phyloP scores from a whole-genome alignment of 2,329 filamentous ascomycete genomes.

The Dryadomyces quercus-mongolicae region DNA sequence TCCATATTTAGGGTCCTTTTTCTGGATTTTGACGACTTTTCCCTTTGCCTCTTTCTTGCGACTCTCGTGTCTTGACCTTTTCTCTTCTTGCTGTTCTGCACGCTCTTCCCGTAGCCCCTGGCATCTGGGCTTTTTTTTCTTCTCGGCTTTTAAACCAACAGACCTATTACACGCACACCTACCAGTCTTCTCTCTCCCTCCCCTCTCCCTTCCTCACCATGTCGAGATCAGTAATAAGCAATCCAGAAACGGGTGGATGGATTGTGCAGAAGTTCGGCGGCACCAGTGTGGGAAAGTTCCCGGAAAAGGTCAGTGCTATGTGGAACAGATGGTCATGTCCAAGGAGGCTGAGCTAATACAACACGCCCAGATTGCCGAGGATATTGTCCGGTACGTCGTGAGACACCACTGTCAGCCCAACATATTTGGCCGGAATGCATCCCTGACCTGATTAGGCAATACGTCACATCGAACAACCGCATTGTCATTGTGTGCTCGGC shows the following conservation, averaged over 20 bases:
- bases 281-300: slow-evolving; percentile 45
- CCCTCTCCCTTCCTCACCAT: slow-evolving; percentile 1
- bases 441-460: slow-evolving; percentile 4
- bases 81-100: not conserved
- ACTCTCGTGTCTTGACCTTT: not conserved
- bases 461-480: slow-evolving; percentile 39
- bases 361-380: slow-evolving; percentile 24
- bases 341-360: not conserved
- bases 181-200: not conserved
- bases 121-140: not conserved
- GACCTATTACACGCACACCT: not conserved
- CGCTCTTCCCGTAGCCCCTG: not conserved
- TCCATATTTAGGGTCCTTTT: not conserved
- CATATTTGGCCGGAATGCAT: not conserved
- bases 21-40: not conserved
- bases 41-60: not conserved
- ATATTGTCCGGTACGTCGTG: slow-evolving; percentile 13
- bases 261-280: slow-evolving; percentile 51
- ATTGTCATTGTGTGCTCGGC: slow-evolving; percentile 94
- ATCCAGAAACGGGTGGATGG: slow-evolving; percentile 23
- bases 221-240: slow-evolving; percentile 8
- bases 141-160: not conserved
- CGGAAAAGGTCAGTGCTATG: slow-evolving; percentile 32
- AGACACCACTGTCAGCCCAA: not conserved
- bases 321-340: not conserved